phyloP scores from a whole-genome alignment of 768 basidiomycete species.

The Phylloporus sp. region DNA sequence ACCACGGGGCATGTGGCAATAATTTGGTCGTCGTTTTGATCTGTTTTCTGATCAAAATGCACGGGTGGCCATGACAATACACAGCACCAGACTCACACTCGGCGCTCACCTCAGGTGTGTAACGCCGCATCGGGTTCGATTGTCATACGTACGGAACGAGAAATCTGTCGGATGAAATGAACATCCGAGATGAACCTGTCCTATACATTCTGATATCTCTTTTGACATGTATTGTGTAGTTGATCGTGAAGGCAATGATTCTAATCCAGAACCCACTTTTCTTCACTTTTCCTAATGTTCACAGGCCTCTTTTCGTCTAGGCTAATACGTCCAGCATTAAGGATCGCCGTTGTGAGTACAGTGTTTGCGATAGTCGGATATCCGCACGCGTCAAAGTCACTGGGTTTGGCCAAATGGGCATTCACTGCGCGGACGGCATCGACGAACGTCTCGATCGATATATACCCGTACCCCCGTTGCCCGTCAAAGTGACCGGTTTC shows the following conservation, averaged over 20 bases:
- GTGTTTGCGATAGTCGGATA: conserved; percentile 90
- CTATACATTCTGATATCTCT: not conserved
- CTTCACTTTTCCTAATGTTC: conserved; percentile 62
- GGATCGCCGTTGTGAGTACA: conserved; percentile 80
- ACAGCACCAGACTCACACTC: conserved; percentile 13
- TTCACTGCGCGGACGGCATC: conserved; percentile 81
- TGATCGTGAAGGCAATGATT: conserved; percentile 4
- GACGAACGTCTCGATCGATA: conserved; percentile 91
- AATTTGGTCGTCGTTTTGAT: conserved; percentile 7
- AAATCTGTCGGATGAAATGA: not conserved
- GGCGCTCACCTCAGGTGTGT: no score
- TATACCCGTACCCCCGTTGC: conserved; percentile 87
- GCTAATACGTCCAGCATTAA: conserved; percentile 87
- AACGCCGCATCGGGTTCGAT: not conserved
- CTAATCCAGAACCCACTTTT: conserved; percentile 67
- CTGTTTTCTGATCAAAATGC: conserved; percentile 10
- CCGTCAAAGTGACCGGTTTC: conserved; percentile 93
- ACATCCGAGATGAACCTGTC: not conserved
- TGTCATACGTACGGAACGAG: not conserved
- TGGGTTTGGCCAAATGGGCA: conserved; percentile 58
- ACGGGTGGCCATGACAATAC: conserved; percentile 12
- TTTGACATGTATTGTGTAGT: not conserved
- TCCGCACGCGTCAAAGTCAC: conserved; percentile 73
- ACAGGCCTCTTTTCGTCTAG: conserved; percentile 88
- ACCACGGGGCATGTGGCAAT: conserved; percentile 22